These are phyloP conservation scores for Eutypa lata DNA, from an alignment of 2,329 filamentous ascomycete species.

Conservation along the genomic window DNA sequence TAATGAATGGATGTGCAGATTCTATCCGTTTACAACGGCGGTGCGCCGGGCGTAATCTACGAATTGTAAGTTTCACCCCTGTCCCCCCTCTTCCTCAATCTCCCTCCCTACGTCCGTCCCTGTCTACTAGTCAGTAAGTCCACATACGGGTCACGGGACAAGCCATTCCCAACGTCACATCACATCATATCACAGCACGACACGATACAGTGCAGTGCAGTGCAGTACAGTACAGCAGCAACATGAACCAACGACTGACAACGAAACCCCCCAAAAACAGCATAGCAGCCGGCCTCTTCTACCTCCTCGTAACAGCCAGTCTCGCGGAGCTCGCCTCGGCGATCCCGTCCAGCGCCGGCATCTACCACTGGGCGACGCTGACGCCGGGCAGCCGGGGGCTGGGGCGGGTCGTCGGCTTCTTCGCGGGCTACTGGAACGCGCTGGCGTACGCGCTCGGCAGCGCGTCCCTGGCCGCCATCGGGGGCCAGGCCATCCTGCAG, in stretches of 20 bases:
- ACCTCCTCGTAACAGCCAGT: conserved; percentile 56
- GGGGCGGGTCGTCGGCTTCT: conserved; percentile 48
- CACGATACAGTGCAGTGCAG: too few species aligned
- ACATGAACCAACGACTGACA: too few species aligned
- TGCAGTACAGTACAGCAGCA: too few species aligned
- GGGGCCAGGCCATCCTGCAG: conserved; percentile 39
- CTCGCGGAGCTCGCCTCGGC: conserved; percentile 60
- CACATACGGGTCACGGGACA: too few species aligned
- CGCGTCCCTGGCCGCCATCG: conserved; percentile 38
- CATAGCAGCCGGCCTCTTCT: conserved; percentile 44
- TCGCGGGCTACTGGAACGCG: conserved; percentile 45
- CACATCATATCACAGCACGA: too few species aligned
- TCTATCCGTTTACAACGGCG: conserved; percentile 2
- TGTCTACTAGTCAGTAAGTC: too few species aligned
- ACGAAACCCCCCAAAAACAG: too few species aligned
- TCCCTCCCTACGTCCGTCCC: too few species aligned
- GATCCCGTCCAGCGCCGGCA: conserved; percentile 58
- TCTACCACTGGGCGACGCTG: conserved; percentile 61
- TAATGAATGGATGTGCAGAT: too few species aligned
- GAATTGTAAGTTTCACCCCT: conserved; percentile 1
- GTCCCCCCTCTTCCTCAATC: too few species aligned
- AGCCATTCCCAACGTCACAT: too few species aligned
- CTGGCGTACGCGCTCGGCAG: conserved; percentile 38
- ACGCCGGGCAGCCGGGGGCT: conserved; percentile 47
- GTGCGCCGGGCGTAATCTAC: conserved; percentile 2